phyloP scores from a whole-genome alignment of 2,329 filamentous ascomycete genomes.

The Cladophialophora bantiana region DNA sequence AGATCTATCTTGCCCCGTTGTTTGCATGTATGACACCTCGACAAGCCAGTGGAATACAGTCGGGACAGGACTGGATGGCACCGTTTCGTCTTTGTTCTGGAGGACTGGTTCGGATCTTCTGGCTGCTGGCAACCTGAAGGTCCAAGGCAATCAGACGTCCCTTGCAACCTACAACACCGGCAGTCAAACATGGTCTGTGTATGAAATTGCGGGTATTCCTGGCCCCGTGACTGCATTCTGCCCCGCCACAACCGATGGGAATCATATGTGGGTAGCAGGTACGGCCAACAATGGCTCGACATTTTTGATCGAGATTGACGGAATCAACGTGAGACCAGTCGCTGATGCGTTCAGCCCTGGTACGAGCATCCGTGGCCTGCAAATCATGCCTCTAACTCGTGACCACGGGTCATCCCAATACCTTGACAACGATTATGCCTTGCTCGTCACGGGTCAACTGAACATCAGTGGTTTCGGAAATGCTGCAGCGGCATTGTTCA shows the following conservation, averaged over 20 bases:
- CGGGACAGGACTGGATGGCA: slow-evolving; percentile 73
- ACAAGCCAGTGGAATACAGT: slow-evolving; percentile 80
- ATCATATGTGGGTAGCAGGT: slow-evolving; percentile 83
- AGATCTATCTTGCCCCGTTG: slow-evolving; percentile 77
- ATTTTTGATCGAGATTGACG: slow-evolving; percentile 85
- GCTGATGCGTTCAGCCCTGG: slow-evolving; percentile 67
- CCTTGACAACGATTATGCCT: slow-evolving; percentile 70
- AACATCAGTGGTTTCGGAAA: slow-evolving; percentile 77
- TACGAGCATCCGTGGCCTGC: slow-evolving; percentile 78
- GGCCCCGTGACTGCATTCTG: slow-evolving; percentile 81
- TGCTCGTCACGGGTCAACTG: slow-evolving; percentile 86
- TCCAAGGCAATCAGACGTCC: slow-evolving; percentile 69
- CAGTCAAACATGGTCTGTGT: slow-evolving; percentile 69
- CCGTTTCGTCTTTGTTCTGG: slow-evolving; percentile 78
- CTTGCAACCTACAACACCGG: slow-evolving; percentile 77
- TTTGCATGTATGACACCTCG: slow-evolving; percentile 79
- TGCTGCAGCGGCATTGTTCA: slow-evolving; percentile 85
- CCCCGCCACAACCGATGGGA: slow-evolving; percentile 73
- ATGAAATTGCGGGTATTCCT: slow-evolving; percentile 70
- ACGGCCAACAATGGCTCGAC: slow-evolving; percentile 70
- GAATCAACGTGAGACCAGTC: slow-evolving; percentile 72
- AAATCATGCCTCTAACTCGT: slow-evolving; percentile 76
- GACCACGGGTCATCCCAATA: slow-evolving; percentile 70
- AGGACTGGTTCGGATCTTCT: slow-evolving; percentile 73
- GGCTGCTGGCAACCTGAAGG: slow-evolving; percentile 76